Evolutionary conservation across 2,329 filamentous ascomycete species (phyloP).

Genomic region (Orbilia blumenaviensis): DNA sequence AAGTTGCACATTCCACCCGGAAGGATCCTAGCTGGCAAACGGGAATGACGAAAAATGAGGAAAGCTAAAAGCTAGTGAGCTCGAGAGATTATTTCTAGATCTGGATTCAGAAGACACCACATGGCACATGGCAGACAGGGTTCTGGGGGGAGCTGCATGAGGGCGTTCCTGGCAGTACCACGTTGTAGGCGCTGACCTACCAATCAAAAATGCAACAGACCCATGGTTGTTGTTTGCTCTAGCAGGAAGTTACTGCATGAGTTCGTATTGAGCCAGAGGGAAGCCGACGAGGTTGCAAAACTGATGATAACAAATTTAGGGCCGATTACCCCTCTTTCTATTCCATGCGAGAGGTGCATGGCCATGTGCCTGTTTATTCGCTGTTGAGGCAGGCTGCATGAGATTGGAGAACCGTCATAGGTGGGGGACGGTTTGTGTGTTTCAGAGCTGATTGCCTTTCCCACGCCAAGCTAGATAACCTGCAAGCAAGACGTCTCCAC

Average conservation of each 20-base stretch:
- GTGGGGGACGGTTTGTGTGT: slow-evolving; percentile 53
- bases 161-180: slow-evolving; percentile 15
- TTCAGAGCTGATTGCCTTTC: slow-evolving; percentile 52
- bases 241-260: not conserved
- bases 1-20: slow-evolving; percentile 5
- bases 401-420: slow-evolving; percentile 8
- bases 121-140: slow-evolving; percentile 37
- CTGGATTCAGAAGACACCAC: slow-evolving; percentile 35
- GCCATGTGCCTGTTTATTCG: not conserved
- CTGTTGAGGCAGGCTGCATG: slow-evolving; percentile 1
- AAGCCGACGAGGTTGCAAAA: not conserved
- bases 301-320: not conserved
- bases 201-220: slow-evolving; percentile 10
- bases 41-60: slow-evolving; percentile 18
- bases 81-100: slow-evolving; percentile 8
- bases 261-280: not conserved
- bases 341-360: not conserved
- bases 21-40: slow-evolving; percentile 1
- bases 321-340: slow-evolving; percentile 7
- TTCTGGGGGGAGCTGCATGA: slow-evolving; percentile 5
- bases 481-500: too few species aligned
- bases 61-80: not conserved
- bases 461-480: too few species aligned
- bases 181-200: slow-evolving; percentile 1
- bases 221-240: slow-evolving; percentile 10